Percentiles rank a stretch among this genome's conserved stretches.
Conservation (phyloP, 345 rosid genomes). For the Dovyalis caffra region DNA sequence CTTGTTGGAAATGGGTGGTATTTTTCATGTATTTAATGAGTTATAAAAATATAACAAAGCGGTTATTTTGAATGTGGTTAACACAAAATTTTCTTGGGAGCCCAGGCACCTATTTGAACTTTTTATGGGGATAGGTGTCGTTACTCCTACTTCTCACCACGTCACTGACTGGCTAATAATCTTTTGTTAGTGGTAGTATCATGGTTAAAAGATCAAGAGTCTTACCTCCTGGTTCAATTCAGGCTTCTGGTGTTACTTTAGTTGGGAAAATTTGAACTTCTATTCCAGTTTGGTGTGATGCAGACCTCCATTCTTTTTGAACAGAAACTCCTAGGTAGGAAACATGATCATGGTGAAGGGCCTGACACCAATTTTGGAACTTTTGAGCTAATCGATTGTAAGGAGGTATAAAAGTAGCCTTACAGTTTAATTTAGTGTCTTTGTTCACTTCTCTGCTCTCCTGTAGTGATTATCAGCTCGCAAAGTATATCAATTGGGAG, state of each 20-base stretch:
- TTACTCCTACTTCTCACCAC: background rate
- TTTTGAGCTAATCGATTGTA: constrained; percentile 39
- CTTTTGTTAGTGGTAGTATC: constrained; percentile 3
- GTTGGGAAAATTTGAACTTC: constrained; percentile 20
- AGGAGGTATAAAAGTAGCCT: constrained; percentile 35
- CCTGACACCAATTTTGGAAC: constrained; percentile 33
- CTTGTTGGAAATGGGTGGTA: background rate
- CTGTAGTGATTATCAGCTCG: constrained; percentile 4
- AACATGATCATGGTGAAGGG: constrained; percentile 32
- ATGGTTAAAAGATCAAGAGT: background rate
- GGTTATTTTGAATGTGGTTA: constrained; percentile 2
- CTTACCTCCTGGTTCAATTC: constrained; percentile 6
- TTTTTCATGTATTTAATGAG: background rate
- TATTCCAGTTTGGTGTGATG: constrained; percentile 30
- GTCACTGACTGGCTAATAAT: background rate
- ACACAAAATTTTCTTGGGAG: background rate
- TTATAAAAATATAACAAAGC: background rate
- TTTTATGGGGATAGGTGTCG: background rate
- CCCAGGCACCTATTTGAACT: constrained; percentile 9
- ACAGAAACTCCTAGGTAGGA: constrained; percentile 32
- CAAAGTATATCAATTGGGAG: constrained; percentile 3
- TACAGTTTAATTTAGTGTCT: constrained; percentile 13
- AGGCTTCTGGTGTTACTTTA: constrained; percentile 11
- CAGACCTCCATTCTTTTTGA: constrained; percentile 34
- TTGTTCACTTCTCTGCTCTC: constrained; percentile 14